A percentile compares a stretch with the other conserved stretches of the same genome.
phyloP scores from a whole-genome alignment of 1,284 basidiomycete genomes.

The Filobasidium uniguttulatum region DNA sequence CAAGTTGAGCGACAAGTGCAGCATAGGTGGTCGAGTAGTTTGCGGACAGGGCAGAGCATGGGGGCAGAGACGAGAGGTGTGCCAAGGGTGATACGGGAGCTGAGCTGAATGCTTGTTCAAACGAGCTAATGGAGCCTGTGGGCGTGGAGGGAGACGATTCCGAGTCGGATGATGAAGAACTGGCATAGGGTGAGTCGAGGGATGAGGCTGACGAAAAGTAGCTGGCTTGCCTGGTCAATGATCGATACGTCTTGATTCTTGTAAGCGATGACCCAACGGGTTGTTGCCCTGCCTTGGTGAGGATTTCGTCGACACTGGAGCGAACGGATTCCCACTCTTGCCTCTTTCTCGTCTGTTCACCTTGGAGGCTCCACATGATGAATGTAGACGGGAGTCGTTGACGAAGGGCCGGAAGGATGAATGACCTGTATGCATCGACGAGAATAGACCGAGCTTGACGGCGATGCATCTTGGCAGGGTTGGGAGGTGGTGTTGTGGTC shows the following conservation, averaged over 20 bases:
- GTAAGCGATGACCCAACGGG: neutral
- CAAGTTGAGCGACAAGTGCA: constrained; percentile 23
- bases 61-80: constrained; percentile 29
- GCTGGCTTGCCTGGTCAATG: neutral
- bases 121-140: constrained; percentile 20
- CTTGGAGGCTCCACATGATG: constrained; percentile 29
- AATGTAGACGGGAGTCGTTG: constrained; percentile 28
- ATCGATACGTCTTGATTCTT: neutral
- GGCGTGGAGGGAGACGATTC: constrained; percentile 19
- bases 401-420: constrained; percentile 45
- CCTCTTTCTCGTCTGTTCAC: constrained; percentile 22
- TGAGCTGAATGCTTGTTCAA: constrained; percentile 15
- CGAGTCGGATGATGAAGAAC: constrained; percentile 8
- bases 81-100: constrained; percentile 17
- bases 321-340: neutral
- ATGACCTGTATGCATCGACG: constrained; percentile 57
- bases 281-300: neutral
- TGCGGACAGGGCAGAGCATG: constrained; percentile 24
- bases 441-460: constrained; percentile 57
- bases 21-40: constrained; percentile 24
- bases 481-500: constrained; percentile 30
- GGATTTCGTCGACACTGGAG: constrained; percentile 15
- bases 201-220: neutral
- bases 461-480: constrained; percentile 46
- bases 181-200: constrained; percentile 6